Base-by-base conservation (phyloP, 768 basidiomycete species). In the Hysterangium stoloniferum region DNA sequence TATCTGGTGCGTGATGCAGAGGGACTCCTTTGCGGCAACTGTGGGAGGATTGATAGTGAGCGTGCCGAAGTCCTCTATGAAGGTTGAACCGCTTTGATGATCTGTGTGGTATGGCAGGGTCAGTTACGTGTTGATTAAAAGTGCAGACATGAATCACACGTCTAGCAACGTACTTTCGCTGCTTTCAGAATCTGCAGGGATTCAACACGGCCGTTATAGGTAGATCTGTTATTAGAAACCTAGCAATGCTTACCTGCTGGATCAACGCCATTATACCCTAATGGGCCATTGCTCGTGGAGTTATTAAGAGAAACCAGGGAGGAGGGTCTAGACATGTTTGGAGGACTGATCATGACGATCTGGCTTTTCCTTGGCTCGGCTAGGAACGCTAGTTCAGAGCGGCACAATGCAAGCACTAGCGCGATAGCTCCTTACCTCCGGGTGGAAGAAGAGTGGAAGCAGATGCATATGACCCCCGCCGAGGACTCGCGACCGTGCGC, bases 1-100 rank as follows among this genome's bases (percentile, higher is more conserved):
- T 24, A 54, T 36, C 8, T 66, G 65, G 40, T 71, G 69, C 25
- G 61, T 64, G 1, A 50, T 54, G 53, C 68, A 70, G 42, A 61
- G 11, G 25, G 4, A 53, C 33, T 42, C 56, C 57, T 36, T 52
- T 49, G 15, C 24, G 38, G 9, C 37, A 7, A 25, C 53, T 41
- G 48, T 54, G 46, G 34, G 19, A 15, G 46, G 46, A 15, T 48
- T 28, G 3, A 48, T 11, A 11, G 38, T 8, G 20, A 41, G 38
- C 12, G 38, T 11, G 12, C 38, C 32, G 32, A 35, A 36, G 6
- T 20, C 4, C 12, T n/a, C 13, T 5, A 4, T 20, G 20, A 35
- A 20, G 15, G 12, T 24, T 20, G 46, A 5, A 35, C 12, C 28
- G 28, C 19, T 20, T 17, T 41, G 7, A 11, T 19, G 4, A 17